Percentiles rank a stretch among this genome's conserved stretches.
These are phyloP conservation scores for Trichoderma citrinoviride DNA, from an alignment of 2,329 filamentous ascomycete species.

Conservation along the genomic window DNA sequence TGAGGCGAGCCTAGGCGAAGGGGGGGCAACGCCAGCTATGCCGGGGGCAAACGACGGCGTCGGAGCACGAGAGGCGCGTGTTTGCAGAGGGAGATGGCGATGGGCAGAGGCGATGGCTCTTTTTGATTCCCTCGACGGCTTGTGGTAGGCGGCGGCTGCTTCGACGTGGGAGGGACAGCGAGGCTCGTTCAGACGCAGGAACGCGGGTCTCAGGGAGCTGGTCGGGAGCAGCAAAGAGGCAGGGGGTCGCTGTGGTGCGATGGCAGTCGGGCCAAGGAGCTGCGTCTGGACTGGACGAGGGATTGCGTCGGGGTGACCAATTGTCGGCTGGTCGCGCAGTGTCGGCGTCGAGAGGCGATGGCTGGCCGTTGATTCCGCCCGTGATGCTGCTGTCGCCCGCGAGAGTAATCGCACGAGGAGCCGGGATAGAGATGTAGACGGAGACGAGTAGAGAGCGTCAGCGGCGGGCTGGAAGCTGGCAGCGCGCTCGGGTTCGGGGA, in stretches of 20 bases:
- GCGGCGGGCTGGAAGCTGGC: constrained; percentile 4
- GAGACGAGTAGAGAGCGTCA: constrained; percentile 6
- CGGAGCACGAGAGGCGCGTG: constrained; percentile 16
- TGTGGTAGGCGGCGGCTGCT: constrained; percentile 1
- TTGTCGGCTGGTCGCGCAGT: constrained; percentile 20
- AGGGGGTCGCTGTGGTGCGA: constrained; percentile 5
- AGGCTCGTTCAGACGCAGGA: constrained; percentile 19
- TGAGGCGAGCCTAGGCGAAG: constrained; percentile 27
- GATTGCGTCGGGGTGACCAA: constrained; percentile 12
- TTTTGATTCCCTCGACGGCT: constrained; percentile 1
- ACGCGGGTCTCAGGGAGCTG: constrained; percentile 21
- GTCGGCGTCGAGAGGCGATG: constrained; percentile 14
- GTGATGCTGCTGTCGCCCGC: background rate
- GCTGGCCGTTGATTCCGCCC: background rate
- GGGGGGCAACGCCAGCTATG: constrained; percentile 23
- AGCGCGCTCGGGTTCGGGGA: background rate
- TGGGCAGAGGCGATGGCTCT: constrained; percentile 1
- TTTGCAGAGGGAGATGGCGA: constrained; percentile 4
- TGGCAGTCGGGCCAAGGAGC: constrained; percentile 6
- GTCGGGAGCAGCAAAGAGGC: constrained; percentile 19
- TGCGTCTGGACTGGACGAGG: constrained; percentile 2
- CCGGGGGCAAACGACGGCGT: constrained; percentile 13
- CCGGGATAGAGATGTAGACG: background rate
- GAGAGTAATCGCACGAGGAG: background rate
- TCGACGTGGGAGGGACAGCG: constrained; percentile 9